Evolutionary conservation across 352 stramenopile species (phyloP).

Genomic region (Globisporangium iwayamae): DNA sequence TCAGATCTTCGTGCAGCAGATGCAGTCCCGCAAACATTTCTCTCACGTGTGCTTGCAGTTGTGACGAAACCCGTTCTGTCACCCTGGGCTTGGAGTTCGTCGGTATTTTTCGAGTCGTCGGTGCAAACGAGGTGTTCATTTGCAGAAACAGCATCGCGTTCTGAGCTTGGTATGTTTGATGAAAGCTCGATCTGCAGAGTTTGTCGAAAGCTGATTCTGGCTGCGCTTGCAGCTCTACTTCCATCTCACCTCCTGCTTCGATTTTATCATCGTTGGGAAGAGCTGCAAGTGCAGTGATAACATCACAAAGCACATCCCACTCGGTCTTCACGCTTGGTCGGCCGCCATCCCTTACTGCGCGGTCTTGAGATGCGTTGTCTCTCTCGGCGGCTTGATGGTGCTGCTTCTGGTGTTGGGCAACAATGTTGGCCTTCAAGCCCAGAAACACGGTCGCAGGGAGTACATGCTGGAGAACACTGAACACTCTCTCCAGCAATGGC

Average conservation of each 20-base stretch:
- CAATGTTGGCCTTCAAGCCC: slow-evolving; percentile 7
- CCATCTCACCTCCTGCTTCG: not conserved
- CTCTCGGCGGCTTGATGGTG: not conserved
- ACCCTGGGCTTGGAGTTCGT: not conserved
- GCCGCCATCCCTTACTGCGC: not conserved
- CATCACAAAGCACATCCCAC: slow-evolving; percentile 14
- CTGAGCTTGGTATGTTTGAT: slow-evolving; percentile 40
- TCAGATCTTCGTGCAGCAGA: slow-evolving; percentile 67
- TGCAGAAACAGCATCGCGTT: slow-evolving; percentile 38
- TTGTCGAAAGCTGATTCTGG: slow-evolving; percentile 29
- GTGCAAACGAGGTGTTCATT: slow-evolving; percentile 23
- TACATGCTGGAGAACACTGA: slow-evolving; percentile 28
- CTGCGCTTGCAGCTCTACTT: slow-evolving; percentile 5
- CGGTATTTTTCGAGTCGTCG: not conserved
- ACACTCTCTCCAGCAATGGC: slow-evolving; percentile 31
- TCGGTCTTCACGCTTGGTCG: slow-evolving; percentile 2
- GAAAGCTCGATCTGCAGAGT: slow-evolving; percentile 40
- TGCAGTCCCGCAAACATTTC: slow-evolving; percentile 54
- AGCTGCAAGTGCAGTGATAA: not conserved
- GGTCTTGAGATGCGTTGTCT: not conserved
- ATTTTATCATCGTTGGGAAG: not conserved
- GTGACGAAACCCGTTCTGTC: not conserved
- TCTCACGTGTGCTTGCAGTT: not conserved
- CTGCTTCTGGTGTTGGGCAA: not conserved
- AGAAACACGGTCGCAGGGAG: slow-evolving; percentile 20